Base-by-base conservation (phyloP, 768 basidiomycete genomes). In the Boletus subcaerulescens region DNA sequence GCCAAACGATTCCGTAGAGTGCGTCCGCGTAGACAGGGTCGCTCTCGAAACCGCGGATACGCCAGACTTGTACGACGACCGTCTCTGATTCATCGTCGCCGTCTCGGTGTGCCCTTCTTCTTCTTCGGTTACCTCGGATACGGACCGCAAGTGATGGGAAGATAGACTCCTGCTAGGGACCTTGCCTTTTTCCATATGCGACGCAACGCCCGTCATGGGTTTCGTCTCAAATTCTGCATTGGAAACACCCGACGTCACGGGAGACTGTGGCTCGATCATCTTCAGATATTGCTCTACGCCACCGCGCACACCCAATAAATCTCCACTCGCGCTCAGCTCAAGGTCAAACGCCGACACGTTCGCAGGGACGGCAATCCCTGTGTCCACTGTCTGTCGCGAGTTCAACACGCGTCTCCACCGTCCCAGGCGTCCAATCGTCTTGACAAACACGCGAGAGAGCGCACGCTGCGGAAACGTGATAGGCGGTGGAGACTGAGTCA, bases 381-480 rank as follows among this genome's bases (percentile, higher is more conserved):
- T 71, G 35, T 73, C 70, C 38, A 72, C 59, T 18, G 69, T 60
- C 22, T 68, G 66, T 6, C 78, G 68, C 35, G 75, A 71, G 60
- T 88, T 85, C 48, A 93, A 68, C 29, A 89, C 90, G 7, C 92
- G 83, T 63, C 80, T 89, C 89, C 92, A 89, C 11, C 88, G 76
- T 2, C 92, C 92, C 17, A 95, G 72, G 6, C 88, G 80, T 5
- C 92, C 90, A 29, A 93, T 85, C 3, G 92, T 92, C 71, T 84
- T 87, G 50, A 89, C 85, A 45, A 94, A 81, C 12, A 81, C 89
- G 1, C 90, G 80, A 0, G 89, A 90, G 15, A 93, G 74, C 0
- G 85, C 76, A 61, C 77, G 83, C 50, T 87, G 83, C 1, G 84
- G 80, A 13, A 84, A 71, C 8, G 78, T 64, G n/a, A 69, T 63